Evolutionary conservation across 495 filamentous ascomycete genomes (phyloP).

Genomic region (Emericellopsis terricola): DNA sequence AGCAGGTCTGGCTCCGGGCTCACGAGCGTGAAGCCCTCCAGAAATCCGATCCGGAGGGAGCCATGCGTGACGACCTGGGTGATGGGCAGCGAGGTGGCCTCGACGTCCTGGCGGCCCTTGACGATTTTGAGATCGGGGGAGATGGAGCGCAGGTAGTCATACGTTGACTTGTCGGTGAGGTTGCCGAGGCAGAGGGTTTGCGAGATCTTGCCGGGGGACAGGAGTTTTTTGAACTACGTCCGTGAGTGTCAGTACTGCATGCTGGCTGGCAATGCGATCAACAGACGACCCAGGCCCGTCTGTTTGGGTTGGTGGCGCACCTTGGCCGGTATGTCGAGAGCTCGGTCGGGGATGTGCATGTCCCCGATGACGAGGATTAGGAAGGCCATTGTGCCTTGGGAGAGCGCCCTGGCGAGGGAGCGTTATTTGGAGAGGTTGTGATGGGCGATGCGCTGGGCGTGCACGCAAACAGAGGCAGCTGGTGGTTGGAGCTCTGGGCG

Average conservation of each 20-base stretch:
- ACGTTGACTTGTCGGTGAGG: slow-evolving; percentile 84
- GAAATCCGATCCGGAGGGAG: slow-evolving; percentile 82
- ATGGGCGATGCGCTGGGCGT: neutral
- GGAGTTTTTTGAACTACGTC: slow-evolving; percentile 86
- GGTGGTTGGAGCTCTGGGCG: too few relatives aligned
- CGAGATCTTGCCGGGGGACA: slow-evolving; percentile 92
- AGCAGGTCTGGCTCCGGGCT: slow-evolving; percentile 82
- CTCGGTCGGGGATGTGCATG: slow-evolving; percentile 86
- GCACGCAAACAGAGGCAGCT: too few relatives aligned
- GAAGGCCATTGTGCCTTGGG: slow-evolving; percentile 17
- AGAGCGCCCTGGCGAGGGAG: neutral
- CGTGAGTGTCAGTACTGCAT: neutral
- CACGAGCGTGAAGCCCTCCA: slow-evolving; percentile 90
- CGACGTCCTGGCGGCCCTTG: slow-evolving; percentile 83
- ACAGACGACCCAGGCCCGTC: too few relatives aligned
- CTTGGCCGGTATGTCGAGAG: slow-evolving; percentile 69
- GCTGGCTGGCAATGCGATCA: too few relatives aligned
- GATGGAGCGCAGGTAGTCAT: slow-evolving; percentile 83
- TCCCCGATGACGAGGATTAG: slow-evolving; percentile 71
- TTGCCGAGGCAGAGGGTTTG: slow-evolving; percentile 97
- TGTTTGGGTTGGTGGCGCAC: too few relatives aligned
- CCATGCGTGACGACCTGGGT: slow-evolving; percentile 93
- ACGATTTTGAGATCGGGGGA: slow-evolving; percentile 92
- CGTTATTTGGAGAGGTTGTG: neutral
- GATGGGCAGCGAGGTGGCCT: slow-evolving; percentile 75